Base-by-base conservation (phyloP, 2,329 filamentous ascomycete species). In the Alternaria rosae region DNA sequence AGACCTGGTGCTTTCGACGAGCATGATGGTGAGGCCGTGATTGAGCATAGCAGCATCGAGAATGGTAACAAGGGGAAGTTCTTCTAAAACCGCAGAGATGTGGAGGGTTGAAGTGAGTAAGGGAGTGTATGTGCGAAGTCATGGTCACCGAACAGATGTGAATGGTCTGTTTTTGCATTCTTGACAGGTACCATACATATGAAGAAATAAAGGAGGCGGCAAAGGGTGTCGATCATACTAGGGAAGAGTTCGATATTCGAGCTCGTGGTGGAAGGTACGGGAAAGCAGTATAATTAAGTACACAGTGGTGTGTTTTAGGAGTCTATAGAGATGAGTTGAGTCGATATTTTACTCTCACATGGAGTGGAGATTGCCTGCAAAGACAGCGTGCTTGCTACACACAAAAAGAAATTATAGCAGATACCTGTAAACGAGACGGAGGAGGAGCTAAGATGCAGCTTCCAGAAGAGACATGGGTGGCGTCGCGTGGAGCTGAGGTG, bases 21-120 rank as follows among this genome's bases (percentile, higher is more conserved):
- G 2, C 67, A 70, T 11, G 76, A 77, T 45, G 55, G 66, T 21
- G 71, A 72, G 50, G 45, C 66, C 5, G 76, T 76, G 3, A 32
- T 76, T 8, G 73, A 71, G 42, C 61, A 70, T 12, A 70, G 44
- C 20, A 70, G 47, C 20, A 66, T 72, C n/a, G 67, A 71, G 45
- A 41, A 63, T 20, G 64, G 64, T 30, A 68, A 65, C 42, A 75
- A 70, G 38, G 76, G 76, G 2, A 74, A 65, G 52, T 79, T 79
- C 66, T 79, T 79, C 52, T 79, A 62, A 56, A 45, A 6, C 13
- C 20, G n/a, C 11, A 21, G 17, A 28, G 23, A 25, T 12, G 10
- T 5, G 5, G 10, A 42, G 25, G 11, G 10, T 15, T 6, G 28
- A 23, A 25, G 42, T 26, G 28, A 11, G 43, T 13, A 26, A 38